Base-by-base conservation (phyloP, 331 rosid species). In the Acacia concinna region DNA sequence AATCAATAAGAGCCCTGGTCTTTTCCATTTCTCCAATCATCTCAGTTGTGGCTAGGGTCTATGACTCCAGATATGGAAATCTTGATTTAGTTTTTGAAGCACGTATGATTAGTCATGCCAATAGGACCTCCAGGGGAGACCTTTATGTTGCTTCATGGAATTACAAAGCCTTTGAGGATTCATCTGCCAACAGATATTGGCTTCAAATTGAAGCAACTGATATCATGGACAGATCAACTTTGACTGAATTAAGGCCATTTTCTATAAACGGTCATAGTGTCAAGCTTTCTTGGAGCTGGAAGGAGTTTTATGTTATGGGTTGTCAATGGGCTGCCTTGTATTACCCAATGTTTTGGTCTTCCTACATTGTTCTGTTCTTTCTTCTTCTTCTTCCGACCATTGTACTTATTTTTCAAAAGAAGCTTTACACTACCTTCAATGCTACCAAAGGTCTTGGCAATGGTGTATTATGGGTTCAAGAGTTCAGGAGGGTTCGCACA, bases 271-370 rank as follows among this genome's bases (percentile, higher is more conserved):
- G 99, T 83, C 89, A 84, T 23, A 83, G 75, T 70, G 38, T 82
- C 56, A 88, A 80, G 87, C 21, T 86, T 83, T 86, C 97, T 17
- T 93, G 98, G 99, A 89, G 93, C 78, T 95, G 99, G 99, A 89
- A 59, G 79, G 99, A 93, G 85, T 93, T 95, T 83, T 63, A 71
- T 44, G 93, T 93, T 80, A 93, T 95, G 98, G 99, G 98, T 40
- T 86, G 90, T 82, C 98, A 95, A 84, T 95, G 92, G 97, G 88
- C 88, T 74, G 81, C 93, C 76, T 72, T 93, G 30, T 95, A 91
- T 78, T 91, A 85, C 75, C 98, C 99, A 35, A 32, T 93, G 34
- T 68, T 93, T 80, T 93, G 94, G 92, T 89, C 85, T 52, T 75
- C 86, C 83, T 86, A 41, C 83, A 60, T 81, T 71, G 62, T 87